phyloP scores from a whole-genome alignment of 768 basidiomycete species.

The Podaxis sp. region DNA sequence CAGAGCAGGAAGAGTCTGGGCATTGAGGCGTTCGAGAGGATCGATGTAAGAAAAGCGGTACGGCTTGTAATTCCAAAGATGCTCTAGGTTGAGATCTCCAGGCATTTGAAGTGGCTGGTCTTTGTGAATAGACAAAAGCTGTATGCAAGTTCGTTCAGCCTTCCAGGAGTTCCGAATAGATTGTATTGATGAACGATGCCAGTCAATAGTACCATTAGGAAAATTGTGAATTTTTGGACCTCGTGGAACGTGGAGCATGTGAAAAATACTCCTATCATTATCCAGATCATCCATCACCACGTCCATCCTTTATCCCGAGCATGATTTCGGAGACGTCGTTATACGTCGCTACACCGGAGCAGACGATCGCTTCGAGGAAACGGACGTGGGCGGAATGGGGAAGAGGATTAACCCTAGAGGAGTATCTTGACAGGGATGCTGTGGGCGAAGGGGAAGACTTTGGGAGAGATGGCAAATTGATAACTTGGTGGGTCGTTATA shows the following conservation, averaged over 20 bases:
- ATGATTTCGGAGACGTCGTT: conserved; percentile 14
- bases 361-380: conserved; percentile 39
- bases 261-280: conserved; percentile 6
- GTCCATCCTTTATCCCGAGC: neutral
- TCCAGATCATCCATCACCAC: neutral
- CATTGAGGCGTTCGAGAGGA: too few relatives aligned
- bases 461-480: conserved; percentile 41
- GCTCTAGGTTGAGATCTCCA: too few relatives aligned
- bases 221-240: neutral
- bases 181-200: too few relatives aligned
- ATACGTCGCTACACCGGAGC: conserved; percentile 42
- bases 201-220: neutral
- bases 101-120: too few relatives aligned
- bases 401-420: conserved; percentile 37
- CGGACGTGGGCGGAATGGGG: conserved; percentile 37
- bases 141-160: too few relatives aligned
- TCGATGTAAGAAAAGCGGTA: too few relatives aligned
- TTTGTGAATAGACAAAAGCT: too few relatives aligned
- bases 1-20: too few relatives aligned
- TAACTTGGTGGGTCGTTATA: conserved; percentile 42
- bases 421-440: conserved; percentile 43
- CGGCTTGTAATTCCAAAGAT: too few relatives aligned
- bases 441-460: conserved; percentile 40
- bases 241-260: conserved; percentile 7
- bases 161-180: too few relatives aligned